Conservation (phyloP, 2,329 filamentous ascomycete species). For the Coniochaeta ligniaria region DNA sequence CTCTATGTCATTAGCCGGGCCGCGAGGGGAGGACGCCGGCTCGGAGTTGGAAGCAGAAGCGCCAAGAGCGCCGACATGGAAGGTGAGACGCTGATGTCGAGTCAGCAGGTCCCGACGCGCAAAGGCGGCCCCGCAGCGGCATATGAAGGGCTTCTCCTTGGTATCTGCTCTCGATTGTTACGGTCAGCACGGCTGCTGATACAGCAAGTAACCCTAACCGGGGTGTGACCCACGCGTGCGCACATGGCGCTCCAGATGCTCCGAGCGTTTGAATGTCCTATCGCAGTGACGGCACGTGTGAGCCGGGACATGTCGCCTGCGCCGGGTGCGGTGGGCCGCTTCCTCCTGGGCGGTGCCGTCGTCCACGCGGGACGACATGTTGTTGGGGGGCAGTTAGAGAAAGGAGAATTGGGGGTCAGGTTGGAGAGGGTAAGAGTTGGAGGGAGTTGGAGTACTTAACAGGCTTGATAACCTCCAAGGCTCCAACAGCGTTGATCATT, state of each 20-base stretch:
- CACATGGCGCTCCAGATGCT: constrained; percentile 37
- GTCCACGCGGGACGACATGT: neutral
- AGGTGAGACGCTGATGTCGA: constrained; percentile 31
- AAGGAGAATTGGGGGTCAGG: neutral
- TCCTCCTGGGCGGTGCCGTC: neutral
- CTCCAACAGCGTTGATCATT: neutral
- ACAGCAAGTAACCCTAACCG: neutral
- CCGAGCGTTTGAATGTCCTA: constrained; percentile 32
- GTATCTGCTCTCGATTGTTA: constrained; percentile 25
- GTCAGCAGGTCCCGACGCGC: constrained; percentile 36
- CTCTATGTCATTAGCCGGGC: constrained; percentile 2
- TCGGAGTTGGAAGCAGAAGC: neutral
- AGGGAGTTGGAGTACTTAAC: neutral
- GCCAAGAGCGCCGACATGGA: constrained; percentile 21
- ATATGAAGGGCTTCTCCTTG: constrained; percentile 39
- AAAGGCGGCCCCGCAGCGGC: constrained; percentile 35
- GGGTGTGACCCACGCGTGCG: constrained; percentile 31
- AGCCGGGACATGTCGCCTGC: neutral
- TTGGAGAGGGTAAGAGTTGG: neutral
- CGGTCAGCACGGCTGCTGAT: neutral
- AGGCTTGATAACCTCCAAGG: neutral
- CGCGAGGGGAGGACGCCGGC: neutral
- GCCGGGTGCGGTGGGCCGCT: neutral
- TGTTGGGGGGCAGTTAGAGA: neutral
- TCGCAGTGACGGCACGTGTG: constrained; percentile 30